Evolutionary conservation across 1,284 basidiomycete genomes (phyloP), one percentile per base, ranked within the genome.

Genomic region (Puccinia horiana): DNA sequence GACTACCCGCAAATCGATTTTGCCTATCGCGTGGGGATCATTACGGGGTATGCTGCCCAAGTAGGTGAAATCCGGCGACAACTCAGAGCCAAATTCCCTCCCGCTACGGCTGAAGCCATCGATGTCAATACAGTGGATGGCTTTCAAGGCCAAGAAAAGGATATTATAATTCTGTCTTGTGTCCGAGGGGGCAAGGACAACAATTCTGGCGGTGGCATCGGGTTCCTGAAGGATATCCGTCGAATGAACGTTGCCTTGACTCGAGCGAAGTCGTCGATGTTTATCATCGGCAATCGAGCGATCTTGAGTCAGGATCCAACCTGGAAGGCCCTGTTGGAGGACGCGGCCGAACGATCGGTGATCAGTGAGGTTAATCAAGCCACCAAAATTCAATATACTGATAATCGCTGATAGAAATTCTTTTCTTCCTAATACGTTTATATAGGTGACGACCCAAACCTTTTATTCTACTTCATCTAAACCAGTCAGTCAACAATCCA

Each of bases 41-140:
- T 99, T 75, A 93, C 94, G 0, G 97, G 97, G 92, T 99, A 99
- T 86, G 72, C 77, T 20, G 82, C 75, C n/a, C 97, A 99, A 87
- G 91, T 98, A 42, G 85, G 88, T 42, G 93, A 95, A 86, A 88
- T 99, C 61, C 91, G 91, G 74, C 89, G 90, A 9, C 88, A 90
- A 6, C 99, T 99, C 85, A 88, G 90, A 78, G 87, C 89, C 81
- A 89, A 90, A 14, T 98, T 94, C 86, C 95, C 95, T 0, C 86
- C 88, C 35, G 90, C 92, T 32, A 92, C 97, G 37, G 85, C 92
- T 3, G 89, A 90, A 35, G 91, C 90, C 44, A 91, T 99, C 63
- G 93, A 97, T 85, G 98, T 99, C 89, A 94, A 97, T 86, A 99
- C 97, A 0, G 97, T 99, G 56, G 95, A 98, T 88, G 96, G 95